Conservation (phyloP, 2,329 filamentous ascomycete species). For the Chaetomiaceae sp. region DNA sequence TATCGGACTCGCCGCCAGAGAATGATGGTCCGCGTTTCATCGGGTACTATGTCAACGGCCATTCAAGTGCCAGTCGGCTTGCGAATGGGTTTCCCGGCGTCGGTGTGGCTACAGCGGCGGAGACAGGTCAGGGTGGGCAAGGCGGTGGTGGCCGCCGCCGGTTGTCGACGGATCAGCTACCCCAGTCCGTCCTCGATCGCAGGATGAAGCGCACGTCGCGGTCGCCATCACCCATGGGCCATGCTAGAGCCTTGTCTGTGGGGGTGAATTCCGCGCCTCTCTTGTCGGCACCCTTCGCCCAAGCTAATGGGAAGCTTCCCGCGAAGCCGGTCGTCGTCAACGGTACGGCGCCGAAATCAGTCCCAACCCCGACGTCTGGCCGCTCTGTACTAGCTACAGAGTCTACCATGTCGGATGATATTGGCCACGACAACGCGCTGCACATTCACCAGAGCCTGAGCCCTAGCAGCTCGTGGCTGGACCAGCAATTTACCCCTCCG, state of each 20-base stretch:
- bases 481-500: constrained; percentile 20
- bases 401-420: constrained; percentile 25
- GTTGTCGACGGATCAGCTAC: constrained; percentile 48
- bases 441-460: constrained; percentile 32
- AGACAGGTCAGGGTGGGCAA: constrained; percentile 34
- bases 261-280: constrained; percentile 37
- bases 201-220: constrained; percentile 48
- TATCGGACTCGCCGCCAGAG: constrained; percentile 41
- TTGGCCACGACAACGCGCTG: constrained; percentile 33
- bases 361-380: constrained; percentile 23
- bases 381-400: constrained; percentile 26
- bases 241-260: constrained; percentile 39
- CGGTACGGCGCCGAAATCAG: constrained; percentile 32
- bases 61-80: constrained; percentile 24
- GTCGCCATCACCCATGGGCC: constrained; percentile 51
- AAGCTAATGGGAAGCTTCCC: constrained; percentile 28
- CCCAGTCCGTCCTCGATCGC: constrained; percentile 48
- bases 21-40: constrained; percentile 39
- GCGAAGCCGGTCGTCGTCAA: constrained; percentile 38
- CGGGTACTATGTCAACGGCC: constrained; percentile 34
- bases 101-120: constrained; percentile 42
- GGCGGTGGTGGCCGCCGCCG: constrained; percentile 38
- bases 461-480: constrained; percentile 20
- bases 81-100: constrained; percentile 31
- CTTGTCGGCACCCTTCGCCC: constrained; percentile 35